Evolutionary conservation across 495 filamentous ascomycete genomes (phyloP).

Genomic region (Hypoxylon lienhwacheense): DNA sequence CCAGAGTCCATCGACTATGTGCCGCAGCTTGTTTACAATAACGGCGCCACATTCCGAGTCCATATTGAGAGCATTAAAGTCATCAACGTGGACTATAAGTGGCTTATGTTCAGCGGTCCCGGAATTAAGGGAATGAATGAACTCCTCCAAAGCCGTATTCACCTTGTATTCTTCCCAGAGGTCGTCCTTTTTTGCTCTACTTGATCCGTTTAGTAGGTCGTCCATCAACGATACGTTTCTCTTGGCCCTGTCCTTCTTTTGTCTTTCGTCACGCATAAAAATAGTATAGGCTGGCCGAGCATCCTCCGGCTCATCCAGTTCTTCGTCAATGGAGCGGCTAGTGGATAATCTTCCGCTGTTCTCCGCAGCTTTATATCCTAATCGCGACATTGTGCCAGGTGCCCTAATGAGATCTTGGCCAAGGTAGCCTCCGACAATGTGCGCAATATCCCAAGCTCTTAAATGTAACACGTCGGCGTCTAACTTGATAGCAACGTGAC

Average conservation of each 20-base stretch:
- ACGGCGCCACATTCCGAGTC: slow-evolving; percentile 60
- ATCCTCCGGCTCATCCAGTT: slow-evolving; percentile 3
- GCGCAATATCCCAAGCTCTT: slow-evolving; percentile 76
- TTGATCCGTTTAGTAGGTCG: slow-evolving; percentile 27
- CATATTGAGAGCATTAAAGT: slow-evolving; percentile 72
- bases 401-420: slow-evolving; percentile 59
- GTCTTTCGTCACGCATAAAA: slow-evolving; percentile 19
- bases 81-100: slow-evolving; percentile 74
- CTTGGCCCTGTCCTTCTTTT: slow-evolving; percentile 24
- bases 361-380: slow-evolving; percentile 67
- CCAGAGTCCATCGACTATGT: slow-evolving; percentile 70
- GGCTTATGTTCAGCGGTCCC: slow-evolving; percentile 33
- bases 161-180: slow-evolving; percentile 51
- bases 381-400: slow-evolving; percentile 49
- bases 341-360: slow-evolving; percentile 41
- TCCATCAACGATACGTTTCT: slow-evolving; percentile 32
- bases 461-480: slow-evolving; percentile 77
- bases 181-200: slow-evolving; percentile 35
- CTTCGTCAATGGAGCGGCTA: slow-evolving; percentile 13
- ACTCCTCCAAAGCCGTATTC: slow-evolving; percentile 43
- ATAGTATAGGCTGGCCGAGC: slow-evolving; percentile 3
- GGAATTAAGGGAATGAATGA: slow-evolving; percentile 40
- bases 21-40: slow-evolving; percentile 66
- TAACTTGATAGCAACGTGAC: slow-evolving; percentile 58
- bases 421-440: slow-evolving; percentile 72